Percentiles rank a stretch among this genome's conserved stretches.
These are phyloP conservation scores for Nematocida major DNA, from an alignment of 371 early-diverging fungal genomes.

Conservation along the genomic window DNA sequence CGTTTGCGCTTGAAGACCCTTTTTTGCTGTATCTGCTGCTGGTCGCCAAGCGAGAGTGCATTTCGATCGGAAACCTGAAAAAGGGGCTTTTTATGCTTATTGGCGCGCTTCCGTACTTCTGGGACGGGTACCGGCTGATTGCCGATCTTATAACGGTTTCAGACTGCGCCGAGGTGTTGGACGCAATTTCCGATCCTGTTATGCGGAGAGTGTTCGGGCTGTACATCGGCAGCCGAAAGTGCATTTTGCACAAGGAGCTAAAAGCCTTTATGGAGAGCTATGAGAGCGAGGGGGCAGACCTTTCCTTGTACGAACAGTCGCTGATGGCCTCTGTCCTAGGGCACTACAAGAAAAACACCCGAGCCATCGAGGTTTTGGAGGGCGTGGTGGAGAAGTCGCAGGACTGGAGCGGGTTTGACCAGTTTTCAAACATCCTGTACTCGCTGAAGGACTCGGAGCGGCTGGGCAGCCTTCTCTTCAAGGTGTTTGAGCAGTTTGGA, in stretches of 20 bases:
- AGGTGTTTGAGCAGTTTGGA: constrained; percentile 70
- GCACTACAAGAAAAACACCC: constrained; percentile 44
- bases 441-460: constrained; percentile 68
- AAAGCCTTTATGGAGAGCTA: constrained; percentile 33
- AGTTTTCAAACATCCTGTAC: constrained; percentile 79
- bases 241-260: constrained; percentile 45
- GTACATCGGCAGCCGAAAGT: constrained; percentile 36
- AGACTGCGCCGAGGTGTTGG: not conserved
- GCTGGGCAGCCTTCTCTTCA: constrained; percentile 73
- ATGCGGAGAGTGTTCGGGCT: constrained; percentile 25
- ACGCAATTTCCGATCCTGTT: constrained; percentile 4
- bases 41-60: constrained; percentile 47
- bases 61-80: constrained; percentile 27
- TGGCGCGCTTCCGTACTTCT: constrained; percentile 51
- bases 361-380: constrained; percentile 52
- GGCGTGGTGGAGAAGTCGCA: constrained; percentile 55
- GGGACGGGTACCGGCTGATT: constrained; percentile 58
- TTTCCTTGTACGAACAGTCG: constrained; percentile 15
- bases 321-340: constrained; percentile 54
- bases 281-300: not conserved
- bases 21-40: constrained; percentile 37
- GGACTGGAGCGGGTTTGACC: constrained; percentile 75
- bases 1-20: not conserved
- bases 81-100: constrained; percentile 41
- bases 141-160: constrained; percentile 25